Evolutionary conservation across 306 rosid species (phyloP).

Genomic region (Cyclanthera cordifolia): DNA sequence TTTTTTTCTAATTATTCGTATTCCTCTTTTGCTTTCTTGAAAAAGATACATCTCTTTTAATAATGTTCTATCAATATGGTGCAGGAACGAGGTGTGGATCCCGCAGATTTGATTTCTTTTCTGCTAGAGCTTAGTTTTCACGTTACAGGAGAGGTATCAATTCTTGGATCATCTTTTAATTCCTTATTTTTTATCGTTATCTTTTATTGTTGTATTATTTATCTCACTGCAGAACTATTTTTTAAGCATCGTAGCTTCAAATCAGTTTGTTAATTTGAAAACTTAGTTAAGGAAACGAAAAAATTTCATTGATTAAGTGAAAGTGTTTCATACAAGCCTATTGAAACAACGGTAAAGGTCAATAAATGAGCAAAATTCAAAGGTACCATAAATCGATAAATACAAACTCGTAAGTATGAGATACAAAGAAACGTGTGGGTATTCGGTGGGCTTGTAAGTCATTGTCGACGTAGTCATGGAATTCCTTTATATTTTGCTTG

Average conservation of each 20-base stretch:
- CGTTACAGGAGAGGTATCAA: constrained; percentile 75
- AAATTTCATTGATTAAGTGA: too few species aligned
- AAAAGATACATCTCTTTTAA: too few species aligned
- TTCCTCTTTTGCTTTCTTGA: not conserved
- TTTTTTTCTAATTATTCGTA: constrained; percentile 12
- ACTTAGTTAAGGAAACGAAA: not conserved
- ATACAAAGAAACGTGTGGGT: too few species aligned
- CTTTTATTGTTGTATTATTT: not conserved
- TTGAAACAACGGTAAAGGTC: too few species aligned
- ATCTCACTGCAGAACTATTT: not conserved
- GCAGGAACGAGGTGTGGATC: constrained; percentile 81
- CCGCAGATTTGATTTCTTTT: constrained; percentile 79
- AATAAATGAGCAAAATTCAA: too few species aligned
- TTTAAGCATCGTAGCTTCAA: not conserved
- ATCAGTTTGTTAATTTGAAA: not conserved
- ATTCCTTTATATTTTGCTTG: too few species aligned
- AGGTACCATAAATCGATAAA: too few species aligned
- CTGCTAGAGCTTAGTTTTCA: constrained; percentile 97
- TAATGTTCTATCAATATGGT: constrained; percentile 15
- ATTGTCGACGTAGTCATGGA: too few species aligned
- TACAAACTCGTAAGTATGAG: too few species aligned
- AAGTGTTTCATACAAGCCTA: too few species aligned
- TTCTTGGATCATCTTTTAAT: constrained; percentile 9
- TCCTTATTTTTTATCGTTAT: not conserved
- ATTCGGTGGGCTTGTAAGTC: too few species aligned